These are phyloP conservation scores for Fusarium oligoseptatum DNA, from an alignment of 2,329 filamentous ascomycete species.

Conservation along the genomic window DNA sequence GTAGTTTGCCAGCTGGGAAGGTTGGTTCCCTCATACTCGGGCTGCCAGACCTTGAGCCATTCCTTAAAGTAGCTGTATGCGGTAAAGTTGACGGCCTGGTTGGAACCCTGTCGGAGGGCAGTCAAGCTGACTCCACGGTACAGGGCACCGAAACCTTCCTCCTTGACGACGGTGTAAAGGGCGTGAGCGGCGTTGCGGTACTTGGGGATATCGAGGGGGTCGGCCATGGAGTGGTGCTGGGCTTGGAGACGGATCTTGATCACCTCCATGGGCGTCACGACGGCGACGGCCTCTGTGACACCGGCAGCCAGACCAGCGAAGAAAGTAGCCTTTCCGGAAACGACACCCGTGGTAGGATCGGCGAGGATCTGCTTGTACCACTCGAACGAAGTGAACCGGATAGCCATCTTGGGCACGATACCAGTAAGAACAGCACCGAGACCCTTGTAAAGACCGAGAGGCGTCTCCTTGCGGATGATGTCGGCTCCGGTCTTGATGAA, in stretches of 20 bases:
- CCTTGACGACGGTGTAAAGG: constrained; percentile 87
- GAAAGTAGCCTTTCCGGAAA: constrained; percentile 79
- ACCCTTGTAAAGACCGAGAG: constrained; percentile 95
- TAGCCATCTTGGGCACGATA: constrained; percentile 99
- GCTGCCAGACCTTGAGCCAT: constrained; percentile 78
- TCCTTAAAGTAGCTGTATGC: constrained; percentile 96
- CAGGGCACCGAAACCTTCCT: constrained; percentile 88
- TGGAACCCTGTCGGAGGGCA: constrained; percentile 92
- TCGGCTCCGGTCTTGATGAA: constrained; percentile 89
- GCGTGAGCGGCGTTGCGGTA: constrained; percentile 93
- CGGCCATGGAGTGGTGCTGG: constrained; percentile 97
- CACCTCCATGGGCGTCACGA: constrained; percentile 99
- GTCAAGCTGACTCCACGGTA: constrained; percentile 96
- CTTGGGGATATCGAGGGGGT: constrained; percentile 95
- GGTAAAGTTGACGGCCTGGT: constrained; percentile 99
- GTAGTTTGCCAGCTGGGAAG: constrained; percentile 93
- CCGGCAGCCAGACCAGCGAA: constrained; percentile 88
- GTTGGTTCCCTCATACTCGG: constrained; percentile 72
- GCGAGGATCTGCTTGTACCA: constrained; percentile 89
- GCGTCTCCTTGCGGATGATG: constrained; percentile 91
- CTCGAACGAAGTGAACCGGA: constrained; percentile 98
- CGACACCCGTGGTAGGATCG: constrained; percentile 73
- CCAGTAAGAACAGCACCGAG: constrained; percentile 96
- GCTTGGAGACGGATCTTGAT: constrained; percentile 98
- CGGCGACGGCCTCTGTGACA: constrained; percentile 94